Base-by-base conservation (phyloP, 805 yeast genomes). In the Candida morakotiae region DNA sequence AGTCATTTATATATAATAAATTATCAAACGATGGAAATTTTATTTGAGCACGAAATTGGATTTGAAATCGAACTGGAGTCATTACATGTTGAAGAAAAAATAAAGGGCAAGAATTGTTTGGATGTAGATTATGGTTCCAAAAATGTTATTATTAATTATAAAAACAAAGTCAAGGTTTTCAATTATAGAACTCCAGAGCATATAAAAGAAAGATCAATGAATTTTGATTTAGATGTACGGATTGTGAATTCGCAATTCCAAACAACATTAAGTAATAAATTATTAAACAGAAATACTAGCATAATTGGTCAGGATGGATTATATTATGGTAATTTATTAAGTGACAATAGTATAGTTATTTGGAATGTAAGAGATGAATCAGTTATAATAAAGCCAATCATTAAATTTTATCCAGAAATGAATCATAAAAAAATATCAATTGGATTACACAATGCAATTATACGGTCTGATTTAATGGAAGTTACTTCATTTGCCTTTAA, bases 271-370 rank as follows among this genome's bases (percentile, higher is more conserved):
- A 20, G 21, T 3, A n/a, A 20, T 6, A 37, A 21, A 14, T 25
- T 34, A 4, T 30, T 29, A 4, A 42, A 34, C 11, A 28, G 62
- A 32, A 56, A 62, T 31, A 16, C 28, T 8, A 31, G 34, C 2
- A 31, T 63, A 7, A 59, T 58, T 4, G 75, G 75, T 1, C 51
- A 55, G n/a, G 74, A 69, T 46, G 73, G 72, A 1, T 55, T 64
- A 11, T 47, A 64, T 19, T 60, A 50, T 38, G 70, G 62, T 3
- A 51, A 69, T 28, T 55, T 68, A 7, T 45, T 73, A 28, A 56
- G 58, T 24, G 66, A 67, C 23, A 71, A 70, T 13, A 51, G 59
- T 10, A 69, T 73, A 4, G 47, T 66, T 1, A 58, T 72, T 1
- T 56, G 73, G 56, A 67, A 74, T 41, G 55, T 71, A 2, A 54